Base-by-base conservation (phyloP, 192 early-diverging fungal genomes). In the Gaertneriomyces sp. region DNA sequence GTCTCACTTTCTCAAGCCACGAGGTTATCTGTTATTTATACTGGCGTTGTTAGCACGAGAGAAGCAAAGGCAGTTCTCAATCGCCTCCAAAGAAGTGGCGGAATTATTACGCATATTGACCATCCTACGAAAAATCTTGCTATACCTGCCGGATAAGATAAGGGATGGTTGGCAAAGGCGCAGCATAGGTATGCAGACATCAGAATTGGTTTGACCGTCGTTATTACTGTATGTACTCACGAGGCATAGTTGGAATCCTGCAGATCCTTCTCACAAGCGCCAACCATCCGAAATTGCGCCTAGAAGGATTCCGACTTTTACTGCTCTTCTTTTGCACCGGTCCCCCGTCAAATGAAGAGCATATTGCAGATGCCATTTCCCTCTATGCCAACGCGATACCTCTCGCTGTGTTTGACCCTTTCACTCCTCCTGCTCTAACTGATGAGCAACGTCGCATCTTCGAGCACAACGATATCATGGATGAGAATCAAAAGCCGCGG, bases 311-410 rank as follows among this genome's bases (percentile, higher is more conserved):
- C 61, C 78, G 81, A 16, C 60, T 93, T 14, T 66, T 93, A 4
- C 79, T 92, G 16, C 69, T 85, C 8, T 92, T 85, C 85, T 53
- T 93, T n/a, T 86, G 88, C 72, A 76, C 77, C 41, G 87, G 87
- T 45, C 78, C 83, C 4, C 72, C 76, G 3, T 83, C 25, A 33
- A 33, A 33, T 33, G 25, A 33, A 33, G 25, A 33, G 25, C 49
- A 88, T 45, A 77, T 77, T 25, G 70, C 73, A 4, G 88, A 90
- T 63, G 77, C 77, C 11, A 78, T 83, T 50, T 60, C 76, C 42
- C 67, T 91, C 38, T 92, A 87, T 59, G 68, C 84, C 3, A 89
- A 88, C 45, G 81, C 85, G 7, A 85, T 91, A 38, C 56, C 64
- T 49, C 59, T 78, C 10, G 8, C 51, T n/a, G 58, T 81, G 6